Evolutionary conservation across 192 early-diverging fungal genomes (phyloP).

Genomic region (Thamnidium elegans): DNA sequence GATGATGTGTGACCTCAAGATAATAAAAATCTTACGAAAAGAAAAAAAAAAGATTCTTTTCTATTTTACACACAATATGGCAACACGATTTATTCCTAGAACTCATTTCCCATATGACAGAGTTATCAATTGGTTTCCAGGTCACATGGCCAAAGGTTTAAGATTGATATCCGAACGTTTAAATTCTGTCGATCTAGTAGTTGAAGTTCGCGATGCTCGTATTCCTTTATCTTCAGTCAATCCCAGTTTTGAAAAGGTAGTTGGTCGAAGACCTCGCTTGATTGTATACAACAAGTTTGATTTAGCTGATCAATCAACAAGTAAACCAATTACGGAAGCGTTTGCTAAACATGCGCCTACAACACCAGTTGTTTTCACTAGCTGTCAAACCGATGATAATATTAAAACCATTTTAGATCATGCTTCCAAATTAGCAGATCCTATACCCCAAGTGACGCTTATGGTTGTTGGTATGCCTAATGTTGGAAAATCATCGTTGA

Average conservation of each 20-base stretch:
- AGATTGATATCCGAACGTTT: constrained; percentile 70
- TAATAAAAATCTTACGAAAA: no score
- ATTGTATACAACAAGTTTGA: constrained; percentile 95
- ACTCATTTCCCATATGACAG: constrained; percentile 47
- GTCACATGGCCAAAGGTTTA: constrained; percentile 81
- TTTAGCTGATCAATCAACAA: constrained; percentile 67
- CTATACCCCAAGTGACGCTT: constrained; percentile 49
- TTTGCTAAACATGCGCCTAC: constrained; percentile 40
- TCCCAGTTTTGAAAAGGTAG: constrained; percentile 69
- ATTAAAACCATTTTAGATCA: constrained; percentile 67
- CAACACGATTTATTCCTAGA: constrained; percentile 21
- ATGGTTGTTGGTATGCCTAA: constrained; percentile 96
- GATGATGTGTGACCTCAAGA: no score
- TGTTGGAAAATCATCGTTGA: constrained; percentile 92
- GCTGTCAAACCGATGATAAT: constrained; percentile 52
- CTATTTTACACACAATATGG: neutral
- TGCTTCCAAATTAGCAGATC: constrained; percentile 51
- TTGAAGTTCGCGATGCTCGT: constrained; percentile 93
- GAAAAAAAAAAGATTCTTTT: neutral
- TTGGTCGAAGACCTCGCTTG: constrained; percentile 63
- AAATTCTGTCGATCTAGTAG: constrained; percentile 75
- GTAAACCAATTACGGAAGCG: constrained; percentile 28
- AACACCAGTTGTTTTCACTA: constrained; percentile 63
- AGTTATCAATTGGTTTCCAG: constrained; percentile 85
- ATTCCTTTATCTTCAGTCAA: constrained; percentile 92